Evolutionary conservation across 225 moss, liverwort and hornwort genomes (phyloP).

Genomic region (Pseudoscleropodium purum): DNA sequence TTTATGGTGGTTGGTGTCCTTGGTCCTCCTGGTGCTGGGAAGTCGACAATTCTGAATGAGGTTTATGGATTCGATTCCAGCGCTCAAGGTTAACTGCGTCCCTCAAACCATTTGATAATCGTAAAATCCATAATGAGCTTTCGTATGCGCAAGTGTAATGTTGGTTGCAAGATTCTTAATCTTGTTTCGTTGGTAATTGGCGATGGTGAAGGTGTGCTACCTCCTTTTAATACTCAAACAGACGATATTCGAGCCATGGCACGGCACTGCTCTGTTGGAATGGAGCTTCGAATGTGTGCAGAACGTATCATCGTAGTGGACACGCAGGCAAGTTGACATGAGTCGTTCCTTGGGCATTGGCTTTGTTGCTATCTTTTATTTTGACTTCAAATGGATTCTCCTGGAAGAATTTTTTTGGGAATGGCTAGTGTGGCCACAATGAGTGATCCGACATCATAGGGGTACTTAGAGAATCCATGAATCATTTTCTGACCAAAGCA

Average conservation of each 20-base stretch:
- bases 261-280: constrained; percentile 82
- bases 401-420: not conserved
- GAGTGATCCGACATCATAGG: not conserved
- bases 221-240: constrained; percentile 70
- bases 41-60: constrained; percentile 91
- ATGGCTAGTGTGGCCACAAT: not conserved
- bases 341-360: not conserved
- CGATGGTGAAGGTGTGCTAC: constrained; percentile 52
- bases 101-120: not conserved
- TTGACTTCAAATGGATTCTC: not conserved
- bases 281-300: constrained; percentile 81
- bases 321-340: constrained; percentile 49
- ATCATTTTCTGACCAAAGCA: not conserved
- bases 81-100: constrained; percentile 26
- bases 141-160: not conserved
- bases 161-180: not conserved
- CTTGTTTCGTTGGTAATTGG: not conserved
- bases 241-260: constrained; percentile 79
- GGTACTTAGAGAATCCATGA: not conserved
- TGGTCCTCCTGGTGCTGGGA: constrained; percentile 83
- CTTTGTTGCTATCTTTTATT: not conserved
- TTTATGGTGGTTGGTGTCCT: constrained; percentile 85
- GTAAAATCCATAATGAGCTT: not conserved
- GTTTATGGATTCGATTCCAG: constrained; percentile 74
- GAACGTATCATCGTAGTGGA: constrained; percentile 90